Evolutionary conservation across 192 early-diverging fungal species (phyloP), one percentile per base, ranked within the genome.

Genomic region (Coemansia sp.): DNA sequence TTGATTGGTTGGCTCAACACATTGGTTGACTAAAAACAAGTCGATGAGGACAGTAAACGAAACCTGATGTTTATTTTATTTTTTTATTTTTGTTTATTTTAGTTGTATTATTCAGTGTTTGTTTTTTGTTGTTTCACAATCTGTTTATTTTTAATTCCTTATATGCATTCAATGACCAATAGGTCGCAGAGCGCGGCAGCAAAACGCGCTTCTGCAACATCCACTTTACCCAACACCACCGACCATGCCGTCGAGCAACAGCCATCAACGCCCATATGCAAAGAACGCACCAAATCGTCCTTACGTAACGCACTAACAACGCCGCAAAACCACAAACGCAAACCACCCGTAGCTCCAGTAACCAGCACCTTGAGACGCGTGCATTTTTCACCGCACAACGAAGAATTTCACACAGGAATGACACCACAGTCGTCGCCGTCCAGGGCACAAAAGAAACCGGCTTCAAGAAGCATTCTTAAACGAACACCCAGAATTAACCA

Each of bases 401-500:
- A 81, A 18, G 73, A 81, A 57, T 71, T 81, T 22, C 59, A 65
- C 45, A 33, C 50, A 3, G 73, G 54, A 17, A 69, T 57, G 42
- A 59, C 69, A n/a, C 78, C 78, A 5, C 78, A 75, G 38, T 81
- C 78, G 38, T 81, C 78, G 22, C 78, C 78, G 5, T 75, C 78
- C 12, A 45, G 64, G 22, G 78, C 78, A 3, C 73, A 58, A 12
- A 62, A 42, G 52, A 69, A 67, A 7, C 69, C 78, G 17, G 58
- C 22, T 10, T 48, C 67, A 16, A 73, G 78, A 34, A 68, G 78
- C 38, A 81, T 81, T 48, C 68, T 81, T 12, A 81, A 81, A 34
- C 67, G 65, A 40, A 56, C 48, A 48, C n/a, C 20, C 52, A n/a
- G n/a, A n/a, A n/a, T n/a, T n/a, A n/a, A 61, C 12, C 7, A 7